Evolutionary conservation across 2,329 filamentous ascomycete species (phyloP).

Genomic region (Capronia americana): DNA sequence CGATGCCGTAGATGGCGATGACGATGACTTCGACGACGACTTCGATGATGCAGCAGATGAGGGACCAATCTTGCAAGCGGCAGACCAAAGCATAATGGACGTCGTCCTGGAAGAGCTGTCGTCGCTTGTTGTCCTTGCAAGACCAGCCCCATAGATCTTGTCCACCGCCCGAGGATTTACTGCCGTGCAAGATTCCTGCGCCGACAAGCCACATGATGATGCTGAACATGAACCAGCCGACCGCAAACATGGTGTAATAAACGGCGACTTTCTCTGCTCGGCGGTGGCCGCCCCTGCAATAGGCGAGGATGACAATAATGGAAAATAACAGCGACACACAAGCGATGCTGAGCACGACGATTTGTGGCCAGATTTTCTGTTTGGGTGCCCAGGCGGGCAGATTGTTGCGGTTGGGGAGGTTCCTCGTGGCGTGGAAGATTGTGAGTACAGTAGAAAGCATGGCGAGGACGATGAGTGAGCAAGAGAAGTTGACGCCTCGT

Average conservation of each 20-base stretch:
- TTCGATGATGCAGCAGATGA: constrained; percentile 97
- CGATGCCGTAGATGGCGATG: constrained; percentile 88
- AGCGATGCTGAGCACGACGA: constrained; percentile 77
- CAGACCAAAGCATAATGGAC: constrained; percentile 91
- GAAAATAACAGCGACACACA: constrained; percentile 81
- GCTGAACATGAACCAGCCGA: constrained; percentile 91
- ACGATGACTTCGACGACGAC: constrained; percentile 89
- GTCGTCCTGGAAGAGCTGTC: constrained; percentile 76
- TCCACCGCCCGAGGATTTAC: constrained; percentile 72
- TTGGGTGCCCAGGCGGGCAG: constrained; percentile 82
- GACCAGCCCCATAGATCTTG: constrained; percentile 98
- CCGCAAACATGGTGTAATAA: constrained; percentile 94
- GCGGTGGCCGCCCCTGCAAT: constrained; percentile 85
- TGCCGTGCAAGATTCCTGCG: constrained; percentile 81
- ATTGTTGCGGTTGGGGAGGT: constrained; percentile 75
- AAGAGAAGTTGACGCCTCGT: constrained; percentile 95
- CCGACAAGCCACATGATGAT: constrained; percentile 91
- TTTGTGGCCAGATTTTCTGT: constrained; percentile 88
- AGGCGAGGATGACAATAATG: constrained; percentile 79
- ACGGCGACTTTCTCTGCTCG: constrained; percentile 91
- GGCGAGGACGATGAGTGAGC: constrained; percentile 89
- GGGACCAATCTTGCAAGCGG: constrained; percentile 90
- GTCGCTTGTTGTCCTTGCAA: constrained; percentile 86
- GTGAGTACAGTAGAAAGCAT: constrained; percentile 87
- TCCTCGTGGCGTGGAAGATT: constrained; percentile 88